Conservation (phyloP, 2,329 filamentous ascomycete species). For the Alternaria brassicae region DNA sequence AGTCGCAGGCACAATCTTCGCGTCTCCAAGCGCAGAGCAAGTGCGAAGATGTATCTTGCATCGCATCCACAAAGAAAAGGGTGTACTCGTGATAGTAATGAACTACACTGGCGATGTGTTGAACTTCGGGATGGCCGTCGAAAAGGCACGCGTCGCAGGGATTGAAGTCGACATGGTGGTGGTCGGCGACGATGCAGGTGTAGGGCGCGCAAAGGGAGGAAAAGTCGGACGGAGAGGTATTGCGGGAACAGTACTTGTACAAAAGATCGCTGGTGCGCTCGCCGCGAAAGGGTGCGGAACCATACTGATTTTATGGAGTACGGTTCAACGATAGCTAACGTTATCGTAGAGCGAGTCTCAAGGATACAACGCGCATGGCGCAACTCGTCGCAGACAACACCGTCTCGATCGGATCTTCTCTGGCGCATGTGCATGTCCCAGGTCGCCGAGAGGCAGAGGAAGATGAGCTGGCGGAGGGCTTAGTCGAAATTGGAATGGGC, state of each 20-base stretch:
- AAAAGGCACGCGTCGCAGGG: slow-evolving; percentile 85
- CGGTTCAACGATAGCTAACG: slow-evolving; percentile 12
- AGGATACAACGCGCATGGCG: slow-evolving; percentile 76
- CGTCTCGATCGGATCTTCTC: slow-evolving; percentile 82
- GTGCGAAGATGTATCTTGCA: slow-evolving; percentile 77
- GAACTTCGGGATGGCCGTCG: slow-evolving; percentile 92
- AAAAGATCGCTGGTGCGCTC: slow-evolving; percentile 86
- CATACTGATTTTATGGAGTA: background rate
- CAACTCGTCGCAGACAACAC: slow-evolving; percentile 75
- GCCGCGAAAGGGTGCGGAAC: slow-evolving; percentile 69
- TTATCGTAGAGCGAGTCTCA: slow-evolving; percentile 57
- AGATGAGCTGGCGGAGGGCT: slow-evolving; percentile 65
- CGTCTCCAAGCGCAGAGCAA: slow-evolving; percentile 81
- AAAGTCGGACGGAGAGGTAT: slow-evolving; percentile 93
- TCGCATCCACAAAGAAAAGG: slow-evolving; percentile 73
- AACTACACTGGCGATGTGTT: slow-evolving; percentile 83
- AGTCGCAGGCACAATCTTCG: slow-evolving; percentile 87
- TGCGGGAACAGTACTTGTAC: slow-evolving; percentile 87
- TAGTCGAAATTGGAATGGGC: slow-evolving; percentile 75
- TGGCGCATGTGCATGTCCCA: slow-evolving; percentile 93
- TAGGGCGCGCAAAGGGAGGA: slow-evolving; percentile 80
- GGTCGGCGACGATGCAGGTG: slow-evolving; percentile 90
- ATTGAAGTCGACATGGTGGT: slow-evolving; percentile 86
- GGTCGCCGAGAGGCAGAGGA: slow-evolving; percentile 68
- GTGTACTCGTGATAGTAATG: slow-evolving; percentile 91